Conservation (phyloP, 306 rosid species). For the Rubus parviflorus region DNA sequence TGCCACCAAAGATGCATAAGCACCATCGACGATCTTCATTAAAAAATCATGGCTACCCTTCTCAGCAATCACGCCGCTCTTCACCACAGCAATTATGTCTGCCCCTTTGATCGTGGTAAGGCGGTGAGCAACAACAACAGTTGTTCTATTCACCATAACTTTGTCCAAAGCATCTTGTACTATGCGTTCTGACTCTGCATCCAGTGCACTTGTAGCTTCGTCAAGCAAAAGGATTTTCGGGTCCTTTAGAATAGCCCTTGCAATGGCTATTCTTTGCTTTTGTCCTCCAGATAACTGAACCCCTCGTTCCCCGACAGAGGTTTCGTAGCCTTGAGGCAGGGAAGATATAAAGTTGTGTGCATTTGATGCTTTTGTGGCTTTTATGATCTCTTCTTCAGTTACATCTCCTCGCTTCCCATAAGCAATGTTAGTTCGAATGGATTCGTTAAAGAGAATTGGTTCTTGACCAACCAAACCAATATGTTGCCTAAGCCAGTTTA, state of each 20-base stretch:
- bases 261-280: constrained; percentile 85
- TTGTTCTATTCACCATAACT: constrained; percentile 76
- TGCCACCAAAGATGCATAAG: constrained; percentile 77
- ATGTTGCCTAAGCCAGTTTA: constrained; percentile 84
- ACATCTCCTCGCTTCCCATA: constrained; percentile 59
- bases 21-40: constrained; percentile 63
- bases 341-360: constrained; percentile 69
- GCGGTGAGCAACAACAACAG: constrained; percentile 83
- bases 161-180: constrained; percentile 86
- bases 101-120: constrained; percentile 81
- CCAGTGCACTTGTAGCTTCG: constrained; percentile 95
- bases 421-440: constrained; percentile 73
- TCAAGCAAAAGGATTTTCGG: constrained; percentile 83
- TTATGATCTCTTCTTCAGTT: constrained; percentile 66
- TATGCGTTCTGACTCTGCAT: constrained; percentile 75
- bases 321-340: constrained; percentile 64
- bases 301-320: constrained; percentile 83
- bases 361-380: constrained; percentile 73
- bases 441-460: constrained; percentile 81
- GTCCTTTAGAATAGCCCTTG: constrained; percentile 75
- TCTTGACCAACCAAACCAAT: constrained; percentile 94
- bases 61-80: constrained; percentile 71
- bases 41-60: constrained; percentile 67
- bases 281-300: constrained; percentile 89
- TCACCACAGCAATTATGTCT: constrained; percentile 65